A percentile compares a stretch with the other conserved stretches of the same genome.
Evolutionary conservation across 345 rosid genomes (phyloP).

Genomic region (Citrus trifoliata): DNA sequence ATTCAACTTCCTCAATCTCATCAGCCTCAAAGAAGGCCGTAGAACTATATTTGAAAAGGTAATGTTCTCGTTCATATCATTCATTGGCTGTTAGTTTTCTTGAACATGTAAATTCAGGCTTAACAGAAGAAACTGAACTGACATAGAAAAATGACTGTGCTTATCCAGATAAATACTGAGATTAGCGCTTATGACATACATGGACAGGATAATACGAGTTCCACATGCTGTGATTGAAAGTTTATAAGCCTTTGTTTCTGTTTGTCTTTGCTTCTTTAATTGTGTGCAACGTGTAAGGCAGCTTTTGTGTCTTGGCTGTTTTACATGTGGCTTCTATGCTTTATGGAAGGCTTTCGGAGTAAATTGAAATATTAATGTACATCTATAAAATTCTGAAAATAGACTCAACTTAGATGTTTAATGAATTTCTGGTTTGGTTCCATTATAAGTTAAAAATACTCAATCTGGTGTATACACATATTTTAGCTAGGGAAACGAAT

Average conservation of each 20-base stretch:
- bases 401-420: background rate
- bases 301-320: background rate
- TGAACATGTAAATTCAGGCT: background rate
- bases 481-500: background rate
- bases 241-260: background rate
- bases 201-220: background rate
- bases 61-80: conserved; percentile 15
- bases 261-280: background rate
- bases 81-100: background rate
- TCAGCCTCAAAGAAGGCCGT: conserved; percentile 45
- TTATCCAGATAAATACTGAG: background rate
- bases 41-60: conserved; percentile 91
- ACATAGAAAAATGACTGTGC: background rate
- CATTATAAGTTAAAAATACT: background rate
- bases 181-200: background rate
- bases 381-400: background rate
- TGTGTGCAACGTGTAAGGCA: background rate
- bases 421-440: background rate
- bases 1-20: conserved; percentile 94
- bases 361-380: background rate
- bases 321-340: background rate
- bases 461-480: background rate
- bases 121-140: conserved; percentile 4
- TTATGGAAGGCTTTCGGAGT: background rate
- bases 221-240: background rate